A percentile compares a stretch with the other conserved stretches of the same genome.
phyloP scores from a whole-genome alignment of 352 stramenopile species.

The Phytophthora melonis region DNA sequence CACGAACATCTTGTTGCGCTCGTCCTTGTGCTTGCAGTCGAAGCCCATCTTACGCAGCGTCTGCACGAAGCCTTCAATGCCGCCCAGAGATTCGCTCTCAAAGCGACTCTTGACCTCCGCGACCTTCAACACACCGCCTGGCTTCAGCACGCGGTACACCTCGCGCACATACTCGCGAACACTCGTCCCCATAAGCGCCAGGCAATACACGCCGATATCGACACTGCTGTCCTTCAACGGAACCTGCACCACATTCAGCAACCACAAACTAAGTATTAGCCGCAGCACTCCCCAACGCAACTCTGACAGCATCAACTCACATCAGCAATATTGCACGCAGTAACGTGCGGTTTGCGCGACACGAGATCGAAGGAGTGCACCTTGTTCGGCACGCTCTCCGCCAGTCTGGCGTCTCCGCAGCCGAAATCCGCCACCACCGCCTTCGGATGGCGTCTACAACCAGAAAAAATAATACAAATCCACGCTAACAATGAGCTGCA shows the following conservation, averaged over 20 bases:
- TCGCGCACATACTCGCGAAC: conserved; percentile 97
- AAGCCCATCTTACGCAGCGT: conserved; percentile 73
- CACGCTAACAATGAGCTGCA: not conserved
- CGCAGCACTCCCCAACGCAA: not conserved
- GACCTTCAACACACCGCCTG: conserved; percentile 91
- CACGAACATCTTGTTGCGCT: conserved; percentile 90
- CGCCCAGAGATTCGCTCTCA: conserved; percentile 73
- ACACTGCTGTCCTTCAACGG: conserved; percentile 91
- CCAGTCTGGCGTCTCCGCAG: conserved; percentile 97
- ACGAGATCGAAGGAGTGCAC: conserved; percentile 99
- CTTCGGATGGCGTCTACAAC: conserved; percentile 63
- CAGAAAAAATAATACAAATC: conserved; percentile 7
- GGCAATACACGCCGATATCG: conserved; percentile 97
- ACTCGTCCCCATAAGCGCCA: conserved; percentile 99
- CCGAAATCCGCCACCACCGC: conserved; percentile 97
- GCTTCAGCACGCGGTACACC: conserved; percentile 94
- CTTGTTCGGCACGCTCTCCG: conserved; percentile 87
- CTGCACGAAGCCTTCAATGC: conserved; percentile 72
- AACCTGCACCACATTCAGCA: conserved; percentile 69
- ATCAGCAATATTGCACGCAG: conserved; percentile 98
- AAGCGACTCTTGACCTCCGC: conserved; percentile 89
- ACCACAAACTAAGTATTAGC: not conserved
- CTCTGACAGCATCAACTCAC: conserved; percentile 38
- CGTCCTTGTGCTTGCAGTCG: conserved; percentile 75
- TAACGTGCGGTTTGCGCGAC: conserved; percentile 90